phyloP scores from a whole-genome alignment of 163 green algal genomes.

The Picocystis sp. region DNA sequence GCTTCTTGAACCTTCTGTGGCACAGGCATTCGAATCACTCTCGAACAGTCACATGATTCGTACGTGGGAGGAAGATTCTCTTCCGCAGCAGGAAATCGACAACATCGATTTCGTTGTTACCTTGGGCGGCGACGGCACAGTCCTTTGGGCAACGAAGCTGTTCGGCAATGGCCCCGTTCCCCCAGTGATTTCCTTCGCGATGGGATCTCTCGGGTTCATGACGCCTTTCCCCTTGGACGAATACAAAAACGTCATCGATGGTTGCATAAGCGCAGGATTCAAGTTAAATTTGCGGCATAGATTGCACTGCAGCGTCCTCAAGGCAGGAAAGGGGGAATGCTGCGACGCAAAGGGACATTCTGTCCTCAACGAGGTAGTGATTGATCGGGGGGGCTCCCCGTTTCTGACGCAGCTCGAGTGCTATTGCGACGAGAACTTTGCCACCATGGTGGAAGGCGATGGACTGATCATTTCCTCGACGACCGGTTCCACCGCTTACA shows the following conservation, averaged over 20 bases:
- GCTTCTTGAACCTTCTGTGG: too few species aligned
- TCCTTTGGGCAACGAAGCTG: constrained; percentile 67
- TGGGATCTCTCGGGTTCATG: constrained; percentile 73
- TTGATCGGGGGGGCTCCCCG: constrained; percentile 69
- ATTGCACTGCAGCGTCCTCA: constrained; percentile 18
- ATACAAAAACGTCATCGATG: not conserved
- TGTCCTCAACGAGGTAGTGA: constrained; percentile 86
- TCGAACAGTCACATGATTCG: too few species aligned
- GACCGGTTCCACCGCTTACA: constrained; percentile 90
- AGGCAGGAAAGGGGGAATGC: constrained; percentile 14
- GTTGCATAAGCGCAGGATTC: constrained; percentile 4
- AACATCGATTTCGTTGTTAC: constrained; percentile 24
- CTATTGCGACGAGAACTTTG: constrained; percentile 11
- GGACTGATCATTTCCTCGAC: constrained; percentile 88
- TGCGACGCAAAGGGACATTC: constrained; percentile 26
- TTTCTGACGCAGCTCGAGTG: constrained; percentile 47
- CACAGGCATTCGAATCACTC: too few species aligned
- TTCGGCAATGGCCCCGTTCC: constrained; percentile 51
- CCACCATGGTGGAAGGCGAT: constrained; percentile 78
- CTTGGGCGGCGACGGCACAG: constrained; percentile 50
- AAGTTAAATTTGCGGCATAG: constrained; percentile 10
- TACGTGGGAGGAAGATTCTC: too few species aligned
- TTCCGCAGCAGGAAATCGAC: not conserved
- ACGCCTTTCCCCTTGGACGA: constrained; percentile 30
- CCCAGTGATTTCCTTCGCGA: constrained; percentile 67